Base-by-base conservation (phyloP, 2,329 filamentous ascomycete genomes). In the Ascocoryne sarcoides region DNA sequence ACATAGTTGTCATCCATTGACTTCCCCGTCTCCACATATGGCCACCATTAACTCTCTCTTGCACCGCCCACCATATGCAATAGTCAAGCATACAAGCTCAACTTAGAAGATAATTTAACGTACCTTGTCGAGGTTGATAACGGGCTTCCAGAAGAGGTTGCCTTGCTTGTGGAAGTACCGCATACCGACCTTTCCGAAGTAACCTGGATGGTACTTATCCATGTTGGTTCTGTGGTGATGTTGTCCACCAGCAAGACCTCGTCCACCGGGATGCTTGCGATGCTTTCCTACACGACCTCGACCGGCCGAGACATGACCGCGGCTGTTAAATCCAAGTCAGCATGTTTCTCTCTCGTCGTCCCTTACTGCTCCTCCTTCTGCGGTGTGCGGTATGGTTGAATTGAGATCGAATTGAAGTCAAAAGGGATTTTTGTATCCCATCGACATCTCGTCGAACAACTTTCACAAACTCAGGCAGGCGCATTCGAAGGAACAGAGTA, bases 271-370 rank as follows among this genome's bases (percentile, higher is more conserved):
- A 60, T 82, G 78, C 82, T 98, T 96, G 67, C 92, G 78, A 84
- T 95, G 89, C 84, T 96, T 96, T 69, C 92, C 92, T 67, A 96
- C 71, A 80, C 90, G 90, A 76, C 92, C 90, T 71, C 96, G 82
- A 78, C 92, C 92, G 78, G 88, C 87, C 65, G 85, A 93, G 67
- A 98, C 92, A 75, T 98, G 87, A 71, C 90, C 90, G 76, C 90
- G 88, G 76, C 83, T 88, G 65, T 55, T 57, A 46, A 46, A 33
- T 4, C 10, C 8, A 23, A 4, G 20, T 39, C 5, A 23, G 20
- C 9, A 32, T 39, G 3, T 17, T 10, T 37, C 7, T 10, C n/a
- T 10, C 18, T 10, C 10, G 5, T 18, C 8, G 12, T 28, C 19
- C 16, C 18, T 10, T 1, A 17, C 36, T 10, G 10, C 5, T 14